Evolutionary conservation across 306 rosid genomes (phyloP).

Genomic region (Citrullus mucosospermus): DNA sequence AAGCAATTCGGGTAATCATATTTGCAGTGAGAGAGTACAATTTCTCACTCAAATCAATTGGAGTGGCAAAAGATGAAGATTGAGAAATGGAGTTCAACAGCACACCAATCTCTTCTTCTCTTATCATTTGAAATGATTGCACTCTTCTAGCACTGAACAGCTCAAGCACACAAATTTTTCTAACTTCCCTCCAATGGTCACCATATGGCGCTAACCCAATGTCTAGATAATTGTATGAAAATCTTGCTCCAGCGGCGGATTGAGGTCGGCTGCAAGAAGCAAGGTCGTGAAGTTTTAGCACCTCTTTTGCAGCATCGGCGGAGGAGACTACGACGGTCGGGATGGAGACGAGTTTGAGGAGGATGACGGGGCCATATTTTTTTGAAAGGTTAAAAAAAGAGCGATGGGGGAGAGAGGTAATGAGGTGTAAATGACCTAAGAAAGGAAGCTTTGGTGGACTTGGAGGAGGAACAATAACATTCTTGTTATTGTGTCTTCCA

Average conservation of each 20-base stretch:
- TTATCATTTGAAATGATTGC: slow-evolving; percentile 14
- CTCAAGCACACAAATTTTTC: slow-evolving; percentile 2
- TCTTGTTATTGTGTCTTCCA: background rate
- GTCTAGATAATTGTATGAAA: background rate
- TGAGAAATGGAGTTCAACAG: background rate
- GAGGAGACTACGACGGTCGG: background rate
- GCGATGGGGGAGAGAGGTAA: background rate
- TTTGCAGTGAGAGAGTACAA: background rate
- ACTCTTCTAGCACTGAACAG: slow-evolving; percentile 24
- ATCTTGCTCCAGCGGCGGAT: background rate
- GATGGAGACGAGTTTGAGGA: background rate
- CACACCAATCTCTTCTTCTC: slow-evolving; percentile 1
- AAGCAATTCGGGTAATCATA: slow-evolving; percentile 19
- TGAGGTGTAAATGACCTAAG: background rate
- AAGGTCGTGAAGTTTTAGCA: background rate
- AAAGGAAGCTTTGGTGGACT: background rate
- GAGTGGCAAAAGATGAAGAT: background rate
- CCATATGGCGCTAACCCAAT: background rate
- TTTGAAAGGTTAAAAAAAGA: background rate
- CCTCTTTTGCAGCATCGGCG: background rate
- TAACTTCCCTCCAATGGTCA: background rate
- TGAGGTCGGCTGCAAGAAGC: background rate
- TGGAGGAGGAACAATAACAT: background rate
- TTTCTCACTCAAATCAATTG: slow-evolving; percentile 12
- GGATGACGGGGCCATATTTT: background rate